Evolutionary conservation across 1,284 basidiomycete genomes (phyloP).

Genomic region (Rhodotorula sp.): DNA sequence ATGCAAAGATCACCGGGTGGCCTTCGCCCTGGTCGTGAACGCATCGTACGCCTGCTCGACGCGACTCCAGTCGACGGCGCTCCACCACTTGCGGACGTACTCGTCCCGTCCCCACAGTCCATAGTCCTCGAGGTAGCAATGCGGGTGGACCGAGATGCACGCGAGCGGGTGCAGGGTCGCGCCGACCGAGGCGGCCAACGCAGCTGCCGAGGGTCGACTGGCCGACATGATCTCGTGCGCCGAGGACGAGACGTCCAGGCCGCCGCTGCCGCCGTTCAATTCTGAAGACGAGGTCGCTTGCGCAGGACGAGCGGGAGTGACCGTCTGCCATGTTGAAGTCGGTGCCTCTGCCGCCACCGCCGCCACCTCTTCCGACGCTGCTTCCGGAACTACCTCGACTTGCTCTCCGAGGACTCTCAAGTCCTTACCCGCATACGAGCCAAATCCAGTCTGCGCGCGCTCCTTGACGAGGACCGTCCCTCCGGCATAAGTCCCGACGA

Average conservation of each 20-base stretch:
- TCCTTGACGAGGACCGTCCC: constrained; percentile 76
- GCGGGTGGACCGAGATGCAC: constrained; percentile 83
- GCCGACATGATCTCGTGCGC: neutral
- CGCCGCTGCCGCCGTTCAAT: neutral
- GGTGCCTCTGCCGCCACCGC: neutral
- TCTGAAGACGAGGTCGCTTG: neutral
- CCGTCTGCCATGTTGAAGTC: constrained; percentile 14
- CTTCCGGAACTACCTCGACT: constrained; percentile 11
- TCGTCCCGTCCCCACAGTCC: constrained; percentile 92
- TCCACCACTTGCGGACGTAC: constrained; percentile 88
- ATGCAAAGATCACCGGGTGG: neutral
- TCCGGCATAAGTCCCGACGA: constrained; percentile 81
- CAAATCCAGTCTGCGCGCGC: constrained; percentile 45
- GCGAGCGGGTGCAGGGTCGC: constrained; percentile 67
- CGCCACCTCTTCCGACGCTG: neutral
- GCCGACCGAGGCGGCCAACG: constrained; percentile 10
- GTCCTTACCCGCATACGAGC: constrained; percentile 16
- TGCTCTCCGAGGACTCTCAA: constrained; percentile 30
- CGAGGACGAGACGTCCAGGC: neutral
- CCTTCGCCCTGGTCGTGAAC: constrained; percentile 13
- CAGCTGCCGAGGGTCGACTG: neutral
- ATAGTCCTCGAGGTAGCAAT: constrained; percentile 84
- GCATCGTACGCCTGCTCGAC: constrained; percentile 58
- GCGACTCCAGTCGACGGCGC: constrained; percentile 78
- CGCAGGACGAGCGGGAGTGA: neutral